Conservation (phyloP, 176 grass and related monocot genomes). For the Chrysopogon serrulatus region DNA sequence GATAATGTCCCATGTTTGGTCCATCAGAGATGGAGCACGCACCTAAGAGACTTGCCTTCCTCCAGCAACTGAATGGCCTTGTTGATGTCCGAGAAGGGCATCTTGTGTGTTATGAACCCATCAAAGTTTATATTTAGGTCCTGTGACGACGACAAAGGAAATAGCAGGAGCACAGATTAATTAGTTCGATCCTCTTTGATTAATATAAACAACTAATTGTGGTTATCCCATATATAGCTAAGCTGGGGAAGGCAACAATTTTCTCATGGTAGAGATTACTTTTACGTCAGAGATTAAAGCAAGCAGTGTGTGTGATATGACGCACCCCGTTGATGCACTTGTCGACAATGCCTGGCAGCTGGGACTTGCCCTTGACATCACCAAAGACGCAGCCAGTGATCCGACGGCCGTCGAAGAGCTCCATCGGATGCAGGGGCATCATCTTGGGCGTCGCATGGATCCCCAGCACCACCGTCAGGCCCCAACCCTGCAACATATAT, state of each 20-base stretch:
- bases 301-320: background rate
- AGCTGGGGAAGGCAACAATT: too few relatives aligned
- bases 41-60: constrained; percentile 75
- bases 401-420: constrained; percentile 72
- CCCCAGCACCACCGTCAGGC: constrained; percentile 67
- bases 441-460: constrained; percentile 66
- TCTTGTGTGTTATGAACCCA: constrained; percentile 85
- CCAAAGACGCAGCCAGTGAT: constrained; percentile 63
- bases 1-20: background rate
- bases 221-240: too few relatives aligned
- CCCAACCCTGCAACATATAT: constrained; percentile 97
- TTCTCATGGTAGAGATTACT: too few relatives aligned
- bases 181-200: too few relatives aligned
- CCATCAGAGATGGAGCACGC: constrained; percentile 58
- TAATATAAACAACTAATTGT: too few relatives aligned
- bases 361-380: constrained; percentile 83
- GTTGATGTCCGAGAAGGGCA: constrained; percentile 83
- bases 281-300: background rate
- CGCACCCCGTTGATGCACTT: constrained; percentile 54
- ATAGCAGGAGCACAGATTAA: background rate
- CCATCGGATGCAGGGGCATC: constrained; percentile 92
- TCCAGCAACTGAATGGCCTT: constrained; percentile 62
- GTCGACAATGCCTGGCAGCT: constrained; percentile 59
- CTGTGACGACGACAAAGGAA: constrained; percentile 15
- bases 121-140: constrained; percentile 69